phyloP scores from a whole-genome alignment of 2,329 filamentous ascomycete species.

The Xenosphaeropsis pyriputrescens region DNA sequence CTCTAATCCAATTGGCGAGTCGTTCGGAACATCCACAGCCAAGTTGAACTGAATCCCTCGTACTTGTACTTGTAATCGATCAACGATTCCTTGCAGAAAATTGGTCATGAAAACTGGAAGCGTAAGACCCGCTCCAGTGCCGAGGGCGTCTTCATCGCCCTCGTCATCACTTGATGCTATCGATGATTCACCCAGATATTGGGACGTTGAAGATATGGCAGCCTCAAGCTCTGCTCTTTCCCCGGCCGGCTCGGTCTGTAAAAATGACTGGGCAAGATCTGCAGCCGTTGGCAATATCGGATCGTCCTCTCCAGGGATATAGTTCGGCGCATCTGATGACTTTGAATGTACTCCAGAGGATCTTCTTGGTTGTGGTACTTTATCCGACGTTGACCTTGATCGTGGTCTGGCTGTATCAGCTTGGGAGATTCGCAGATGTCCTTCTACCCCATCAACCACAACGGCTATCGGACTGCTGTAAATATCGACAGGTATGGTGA shows the following conservation, averaged over 20 bases:
- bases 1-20: slow-evolving; percentile 15
- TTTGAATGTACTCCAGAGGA: slow-evolving; percentile 7
- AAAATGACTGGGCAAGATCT: slow-evolving; percentile 64
- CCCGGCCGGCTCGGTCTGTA: slow-evolving; percentile 52
- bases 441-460: slow-evolving; percentile 68
- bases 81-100: slow-evolving; percentile 60
- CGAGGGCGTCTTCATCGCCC: slow-evolving; percentile 46
- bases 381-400: slow-evolving; percentile 16
- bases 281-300: slow-evolving; percentile 50
- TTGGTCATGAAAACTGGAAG: slow-evolving; percentile 56
- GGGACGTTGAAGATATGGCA: slow-evolving; percentile 46
- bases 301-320: slow-evolving; percentile 8
- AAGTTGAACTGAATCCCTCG: slow-evolving; percentile 51
- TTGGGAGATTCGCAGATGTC: slow-evolving; percentile 34
- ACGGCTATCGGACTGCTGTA: slow-evolving; percentile 72
- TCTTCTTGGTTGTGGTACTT: slow-evolving; percentile 11
- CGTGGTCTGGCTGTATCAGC: slow-evolving; percentile 15
- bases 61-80: slow-evolving; percentile 54
- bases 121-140: slow-evolving; percentile 57
- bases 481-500: slow-evolving; percentile 80
- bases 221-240: slow-evolving; percentile 57
- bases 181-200: slow-evolving; percentile 43
- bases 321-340: slow-evolving; percentile 5
- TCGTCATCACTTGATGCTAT: slow-evolving; percentile 41
- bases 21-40: slow-evolving; percentile 40